Conservation (phyloP, 192 early-diverging fungal species). For the Coemansia sp. region DNA sequence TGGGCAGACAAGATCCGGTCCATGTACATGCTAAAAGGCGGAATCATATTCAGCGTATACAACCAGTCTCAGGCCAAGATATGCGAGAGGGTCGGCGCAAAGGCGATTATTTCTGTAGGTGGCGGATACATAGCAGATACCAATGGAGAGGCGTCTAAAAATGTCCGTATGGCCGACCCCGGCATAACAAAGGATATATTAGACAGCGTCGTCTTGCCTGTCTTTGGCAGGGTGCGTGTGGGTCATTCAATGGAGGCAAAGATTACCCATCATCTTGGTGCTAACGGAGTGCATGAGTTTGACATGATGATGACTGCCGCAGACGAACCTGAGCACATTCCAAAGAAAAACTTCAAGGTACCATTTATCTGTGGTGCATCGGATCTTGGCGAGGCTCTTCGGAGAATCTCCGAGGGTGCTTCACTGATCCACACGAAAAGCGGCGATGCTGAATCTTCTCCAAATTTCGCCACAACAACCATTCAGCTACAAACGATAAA, state of each 20-base stretch:
- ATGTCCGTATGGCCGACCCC: constrained; percentile 95
- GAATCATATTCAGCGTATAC: constrained; percentile 96
- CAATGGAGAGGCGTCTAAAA: constrained; percentile 86
- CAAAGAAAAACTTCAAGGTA: constrained; percentile 81
- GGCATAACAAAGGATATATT: constrained; percentile 91
- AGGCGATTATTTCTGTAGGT: constrained; percentile 94
- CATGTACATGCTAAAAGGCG: constrained; percentile 77
- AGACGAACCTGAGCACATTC: constrained; percentile 81
- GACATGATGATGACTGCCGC: constrained; percentile 66
- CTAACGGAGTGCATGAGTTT: constrained; percentile 30
- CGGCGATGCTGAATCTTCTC: not conserved
- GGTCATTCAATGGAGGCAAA: constrained; percentile 97
- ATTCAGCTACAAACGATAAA: not conserved
- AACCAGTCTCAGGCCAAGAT: constrained; percentile 91
- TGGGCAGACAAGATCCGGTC: constrained; percentile 8
- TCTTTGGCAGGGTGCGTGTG: constrained; percentile 95
- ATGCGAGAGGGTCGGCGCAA: constrained; percentile 90
- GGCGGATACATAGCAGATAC: constrained; percentile 67
- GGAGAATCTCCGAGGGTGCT: constrained; percentile 90
- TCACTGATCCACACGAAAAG: constrained; percentile 88
- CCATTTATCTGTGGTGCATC: constrained; percentile 91
- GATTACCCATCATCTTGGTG: constrained; percentile 8
- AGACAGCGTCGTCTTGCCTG: constrained; percentile 89
- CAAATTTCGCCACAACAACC: not conserved
- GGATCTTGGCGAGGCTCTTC: constrained; percentile 87